A percentile compares a stretch with the other conserved stretches of the same genome.
phyloP scores from a whole-genome alignment of 1,284 basidiomycete genomes.

The Rhizopogon hawkerae region DNA sequence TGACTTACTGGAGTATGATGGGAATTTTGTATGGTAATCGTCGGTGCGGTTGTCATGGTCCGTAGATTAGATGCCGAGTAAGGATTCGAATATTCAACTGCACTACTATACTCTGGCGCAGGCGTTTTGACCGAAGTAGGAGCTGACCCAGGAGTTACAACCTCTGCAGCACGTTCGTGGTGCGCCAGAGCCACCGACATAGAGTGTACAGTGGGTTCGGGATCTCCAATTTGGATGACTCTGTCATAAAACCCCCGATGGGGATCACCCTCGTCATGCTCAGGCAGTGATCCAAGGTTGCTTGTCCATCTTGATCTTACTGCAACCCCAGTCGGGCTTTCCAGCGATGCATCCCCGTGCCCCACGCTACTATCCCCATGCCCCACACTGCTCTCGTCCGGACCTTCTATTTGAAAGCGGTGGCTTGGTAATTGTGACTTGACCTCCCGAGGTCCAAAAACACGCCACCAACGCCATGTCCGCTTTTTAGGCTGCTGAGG shows the following conservation, averaged over 20 bases:
- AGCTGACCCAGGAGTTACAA: background rate
- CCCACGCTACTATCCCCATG: slow-evolving; percentile 5
- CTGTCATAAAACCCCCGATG: background rate
- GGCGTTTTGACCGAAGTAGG: background rate
- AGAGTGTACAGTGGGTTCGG: slow-evolving; percentile 10
- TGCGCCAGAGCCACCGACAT: slow-evolving; percentile 8
- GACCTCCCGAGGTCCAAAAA: slow-evolving; percentile 22
- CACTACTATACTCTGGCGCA: slow-evolving; percentile 1
- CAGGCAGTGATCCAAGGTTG: slow-evolving; percentile 9
- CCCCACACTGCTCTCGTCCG: slow-evolving; percentile 16
- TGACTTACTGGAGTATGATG: slow-evolving; percentile 13
- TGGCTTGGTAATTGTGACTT: slow-evolving; percentile 16
- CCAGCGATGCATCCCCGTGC: slow-evolving; percentile 9
- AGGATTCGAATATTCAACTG: background rate
- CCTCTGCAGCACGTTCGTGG: background rate
- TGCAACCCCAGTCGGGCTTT: slow-evolving; percentile 4
- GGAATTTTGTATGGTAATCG: background rate
- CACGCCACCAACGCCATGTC: slow-evolving; percentile 21
- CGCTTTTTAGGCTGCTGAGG: slow-evolving; percentile 8
- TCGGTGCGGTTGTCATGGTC: background rate
- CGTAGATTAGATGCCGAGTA: background rate
- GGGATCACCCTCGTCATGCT: slow-evolving; percentile 8
- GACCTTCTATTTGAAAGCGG: slow-evolving; percentile 20
- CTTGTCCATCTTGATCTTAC: background rate
- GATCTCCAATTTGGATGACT: slow-evolving; percentile 17